Evolutionary conservation across 1,284 basidiomycete genomes (phyloP), one percentile per base, ranked within the genome.

Genomic region (Puccinia triticina): DNA sequence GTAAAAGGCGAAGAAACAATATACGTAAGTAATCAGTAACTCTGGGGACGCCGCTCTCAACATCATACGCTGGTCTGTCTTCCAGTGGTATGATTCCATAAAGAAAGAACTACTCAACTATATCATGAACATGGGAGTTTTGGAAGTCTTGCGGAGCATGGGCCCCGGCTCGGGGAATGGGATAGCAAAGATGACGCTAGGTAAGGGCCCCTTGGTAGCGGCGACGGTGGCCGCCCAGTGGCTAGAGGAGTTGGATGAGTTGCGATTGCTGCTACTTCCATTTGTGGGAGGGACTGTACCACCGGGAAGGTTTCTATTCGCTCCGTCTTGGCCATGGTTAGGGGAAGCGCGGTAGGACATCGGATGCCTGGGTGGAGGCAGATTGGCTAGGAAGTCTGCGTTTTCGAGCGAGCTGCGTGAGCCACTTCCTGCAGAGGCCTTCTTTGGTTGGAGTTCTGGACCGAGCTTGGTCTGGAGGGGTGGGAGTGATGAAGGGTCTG

Each of bases 131-230:
- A 57, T 48, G 29, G 79, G 79, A 3, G 79, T 82, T 50, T 82
- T 82, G 29, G 59, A 64, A 48, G 71, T 75, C 57, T 74, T 73
- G 21, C 69, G 79, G 18, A 66, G 67, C 46, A 32, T 40, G 23
- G 69, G 69, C 0, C 59, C 72, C 0, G 79, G 79, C 26, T 82
- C 79, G 12, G 79, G 79, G 57, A 82, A 82, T 8, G 79, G 79
- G 29, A 75, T 75, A 16, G 72, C 71, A 66, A 75, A 82, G 34
- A 74, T 32, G 21, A 82, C 69, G 26, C 69, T 74, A 8, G 79
- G 72, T 53, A 75, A 75, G 12, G 59, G 75, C 10, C 59, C 75
- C 50, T 66, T 77, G 12, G 75, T 77, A n/a, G 75, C 75, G 10
- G 75, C 75, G 8, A 77, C 75, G 73, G 55, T 43, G 14, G 50